Evolutionary conservation across 2,329 filamentous ascomycete genomes (phyloP).

Genomic region (Grosmannia clavigera): DNA sequence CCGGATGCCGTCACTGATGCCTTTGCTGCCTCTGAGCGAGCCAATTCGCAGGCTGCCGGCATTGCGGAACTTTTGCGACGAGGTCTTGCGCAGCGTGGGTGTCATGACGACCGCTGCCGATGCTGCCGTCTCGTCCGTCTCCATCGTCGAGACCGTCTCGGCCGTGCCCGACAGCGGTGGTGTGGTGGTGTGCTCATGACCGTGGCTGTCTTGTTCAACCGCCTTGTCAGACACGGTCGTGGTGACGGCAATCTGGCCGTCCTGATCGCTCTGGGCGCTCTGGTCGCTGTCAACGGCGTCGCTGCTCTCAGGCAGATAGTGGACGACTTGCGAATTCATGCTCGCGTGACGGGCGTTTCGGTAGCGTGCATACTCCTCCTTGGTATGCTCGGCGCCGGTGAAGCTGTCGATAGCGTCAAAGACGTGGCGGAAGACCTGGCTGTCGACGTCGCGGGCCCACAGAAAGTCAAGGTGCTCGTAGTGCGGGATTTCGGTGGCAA

Average conservation of each 20-base stretch:
- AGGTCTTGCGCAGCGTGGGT: not conserved
- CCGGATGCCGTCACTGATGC: slow-evolving; percentile 7
- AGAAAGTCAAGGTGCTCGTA: slow-evolving; percentile 97
- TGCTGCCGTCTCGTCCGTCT: not conserved
- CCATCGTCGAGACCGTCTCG: not conserved
- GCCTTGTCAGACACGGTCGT: not conserved
- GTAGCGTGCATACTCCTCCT: slow-evolving; percentile 50
- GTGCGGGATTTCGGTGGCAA: slow-evolving; percentile 75
- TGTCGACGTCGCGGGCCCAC: slow-evolving; percentile 78
- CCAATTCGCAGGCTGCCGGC: slow-evolving; percentile 21
- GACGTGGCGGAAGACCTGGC: slow-evolving; percentile 79
- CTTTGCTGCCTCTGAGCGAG: slow-evolving; percentile 14
- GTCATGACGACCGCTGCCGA: not conserved
- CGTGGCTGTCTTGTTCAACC: not conserved
- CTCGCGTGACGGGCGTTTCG: slow-evolving; percentile 37
- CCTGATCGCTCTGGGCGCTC: not conserved
- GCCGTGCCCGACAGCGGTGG: not conserved
- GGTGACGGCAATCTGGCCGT: not conserved
- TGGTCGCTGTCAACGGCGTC: not conserved
- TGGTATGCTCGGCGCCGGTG: slow-evolving; percentile 41
- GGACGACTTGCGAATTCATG: slow-evolving; percentile 21
- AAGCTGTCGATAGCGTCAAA: slow-evolving; percentile 76
- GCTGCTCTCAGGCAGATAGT: not conserved
- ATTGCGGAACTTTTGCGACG: slow-evolving; percentile 14
- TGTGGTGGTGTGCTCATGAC: not conserved